Evolutionary conservation across 176 grass and related monocot species (phyloP), one percentile per base, ranked within the genome.

Genomic region (Puya raimondii): DNA sequence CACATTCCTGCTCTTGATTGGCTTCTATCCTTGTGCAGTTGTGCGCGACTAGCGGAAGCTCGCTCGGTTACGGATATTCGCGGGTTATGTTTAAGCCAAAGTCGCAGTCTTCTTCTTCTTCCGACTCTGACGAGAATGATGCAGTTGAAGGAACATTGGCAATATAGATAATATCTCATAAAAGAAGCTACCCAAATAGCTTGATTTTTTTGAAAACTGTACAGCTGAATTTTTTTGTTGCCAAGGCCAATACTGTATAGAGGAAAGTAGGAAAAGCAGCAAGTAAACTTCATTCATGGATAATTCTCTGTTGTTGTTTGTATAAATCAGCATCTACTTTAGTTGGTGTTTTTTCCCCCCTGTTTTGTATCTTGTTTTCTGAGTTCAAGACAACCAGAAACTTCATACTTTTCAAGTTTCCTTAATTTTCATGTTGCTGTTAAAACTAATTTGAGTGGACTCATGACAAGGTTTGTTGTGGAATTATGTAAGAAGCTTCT

Each of bases 51-150:
- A 74, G 72, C 25, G 87, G 94, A 74, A 99, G 67, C 79, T 93
- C 89, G 12, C 87, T 93, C 1, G 94, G 94, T 58, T 99, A 99
- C 20, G 94, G 94, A 72, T 93, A 86, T 74, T 90, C 89, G 9
- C 48, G 82, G 53, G 80, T 92, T 58, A 80, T 80, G 88, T 57
- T 72, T n/a, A 84, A 74, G 64, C 63, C 81, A 2, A 87, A 86
- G 80, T 57, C 85, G 2, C 82, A 81, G 79, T 52, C 87, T 70
- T 14, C 52, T 22, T 14, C 52, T 22, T 65, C 56, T 61, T 76
- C 82, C 0, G 85, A 87, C 69, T 61, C 51, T 58, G 89, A 99
- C 12, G 94, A 99, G 70, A 90, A 56, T 27, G 89, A 87, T 72
- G 23, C 80, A 20, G 23, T 84, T 57, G 89, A 99, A 66, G 94